A percentile compares a stretch with the other conserved stretches of the same genome.
These are phyloP conservation scores for Hemileia vastatrix DNA, from an alignment of 1,284 basidiomycete genomes.

Conservation along the genomic window DNA sequence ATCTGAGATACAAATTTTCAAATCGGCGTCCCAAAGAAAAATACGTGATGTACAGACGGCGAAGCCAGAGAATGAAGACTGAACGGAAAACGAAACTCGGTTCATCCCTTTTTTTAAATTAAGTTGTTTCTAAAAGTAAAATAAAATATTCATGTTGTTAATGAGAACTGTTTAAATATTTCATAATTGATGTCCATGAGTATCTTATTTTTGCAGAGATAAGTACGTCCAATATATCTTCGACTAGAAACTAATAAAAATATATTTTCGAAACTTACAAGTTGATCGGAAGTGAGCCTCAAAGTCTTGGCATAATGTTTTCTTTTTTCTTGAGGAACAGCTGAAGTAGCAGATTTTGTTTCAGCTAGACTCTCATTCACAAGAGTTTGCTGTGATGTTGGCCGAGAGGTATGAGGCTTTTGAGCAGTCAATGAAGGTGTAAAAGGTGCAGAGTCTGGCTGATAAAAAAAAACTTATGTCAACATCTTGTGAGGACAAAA, in stretches of 20 bases:
- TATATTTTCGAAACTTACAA: slow-evolving; percentile 49
- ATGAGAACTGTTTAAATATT: background rate
- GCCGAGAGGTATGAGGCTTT: background rate
- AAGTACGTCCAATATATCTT: background rate
- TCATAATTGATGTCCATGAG: background rate
- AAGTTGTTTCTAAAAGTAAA: slow-evolving; percentile 57
- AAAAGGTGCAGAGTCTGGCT: background rate
- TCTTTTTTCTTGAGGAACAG: slow-evolving; percentile 11
- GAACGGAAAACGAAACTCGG: slow-evolving; percentile 82
- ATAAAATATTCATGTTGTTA: slow-evolving; percentile 4
- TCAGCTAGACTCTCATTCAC: too few species aligned
- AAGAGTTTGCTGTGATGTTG: slow-evolving; percentile 32
- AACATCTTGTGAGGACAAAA: background rate
- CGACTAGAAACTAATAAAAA: background rate
- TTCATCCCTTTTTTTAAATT: slow-evolving; percentile 82
- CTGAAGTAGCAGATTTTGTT: background rate
- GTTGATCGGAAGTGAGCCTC: slow-evolving; percentile 70
- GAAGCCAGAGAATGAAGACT: slow-evolving; percentile 67
- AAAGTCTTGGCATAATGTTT: slow-evolving; percentile 83
- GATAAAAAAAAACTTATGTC: background rate
- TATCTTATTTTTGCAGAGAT: background rate
- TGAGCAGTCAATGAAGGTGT: slow-evolving; percentile 3
- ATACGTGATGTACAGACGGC: slow-evolving; percentile 84
- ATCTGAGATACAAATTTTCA: slow-evolving; percentile 87
- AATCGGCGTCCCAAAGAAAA: slow-evolving; percentile 87